phyloP scores from a whole-genome alignment of 768 basidiomycete species.

The Xerocomus potaroensis region DNA sequence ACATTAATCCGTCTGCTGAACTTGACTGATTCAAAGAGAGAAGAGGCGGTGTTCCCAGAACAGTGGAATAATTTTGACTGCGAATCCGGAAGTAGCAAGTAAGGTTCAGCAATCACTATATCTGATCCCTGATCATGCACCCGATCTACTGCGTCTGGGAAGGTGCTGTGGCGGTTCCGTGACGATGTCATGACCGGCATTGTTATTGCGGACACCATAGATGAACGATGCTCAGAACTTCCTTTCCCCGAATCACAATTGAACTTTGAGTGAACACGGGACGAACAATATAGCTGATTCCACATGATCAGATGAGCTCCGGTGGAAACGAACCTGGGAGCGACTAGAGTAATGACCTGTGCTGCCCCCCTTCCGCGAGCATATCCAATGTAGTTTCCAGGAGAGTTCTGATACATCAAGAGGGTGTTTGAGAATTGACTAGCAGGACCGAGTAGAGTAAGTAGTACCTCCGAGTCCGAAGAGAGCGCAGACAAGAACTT shows the following conservation, averaged over 20 bases:
- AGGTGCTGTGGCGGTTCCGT: constrained; percentile 27
- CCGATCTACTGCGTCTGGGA: constrained; percentile 26
- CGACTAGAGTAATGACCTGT: too few relatives aligned
- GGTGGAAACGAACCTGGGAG: constrained; percentile 2
- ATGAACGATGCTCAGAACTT: constrained; percentile 17
- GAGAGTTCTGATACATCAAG: too few relatives aligned
- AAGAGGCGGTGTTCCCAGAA: constrained; percentile 23
- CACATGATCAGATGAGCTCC: constrained; percentile 2
- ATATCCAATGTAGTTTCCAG: too few relatives aligned
- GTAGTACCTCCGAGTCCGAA: too few relatives aligned
- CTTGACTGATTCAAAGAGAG: constrained; percentile 6
- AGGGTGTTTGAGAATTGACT: too few relatives aligned
- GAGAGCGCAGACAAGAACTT: constrained; percentile 18
- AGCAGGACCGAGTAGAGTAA: constrained; percentile 20
- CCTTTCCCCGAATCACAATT: constrained; percentile 9
- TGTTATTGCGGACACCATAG: constrained; percentile 18
- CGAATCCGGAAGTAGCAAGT: constrained; percentile 26
- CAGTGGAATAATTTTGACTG: constrained; percentile 19
- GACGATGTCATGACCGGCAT: constrained; percentile 20
- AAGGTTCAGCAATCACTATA: constrained; percentile 22
- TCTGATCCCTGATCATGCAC: constrained; percentile 20
- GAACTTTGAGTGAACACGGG: constrained; percentile 1
- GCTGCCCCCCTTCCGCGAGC: too few relatives aligned
- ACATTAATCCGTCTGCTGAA: neutral
- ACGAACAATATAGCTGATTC: neutral